Evolutionary conservation across 495 filamentous ascomycete species (phyloP), one percentile per base, ranked within the genome.

Genomic region (Apiosordaria backusii): DNA sequence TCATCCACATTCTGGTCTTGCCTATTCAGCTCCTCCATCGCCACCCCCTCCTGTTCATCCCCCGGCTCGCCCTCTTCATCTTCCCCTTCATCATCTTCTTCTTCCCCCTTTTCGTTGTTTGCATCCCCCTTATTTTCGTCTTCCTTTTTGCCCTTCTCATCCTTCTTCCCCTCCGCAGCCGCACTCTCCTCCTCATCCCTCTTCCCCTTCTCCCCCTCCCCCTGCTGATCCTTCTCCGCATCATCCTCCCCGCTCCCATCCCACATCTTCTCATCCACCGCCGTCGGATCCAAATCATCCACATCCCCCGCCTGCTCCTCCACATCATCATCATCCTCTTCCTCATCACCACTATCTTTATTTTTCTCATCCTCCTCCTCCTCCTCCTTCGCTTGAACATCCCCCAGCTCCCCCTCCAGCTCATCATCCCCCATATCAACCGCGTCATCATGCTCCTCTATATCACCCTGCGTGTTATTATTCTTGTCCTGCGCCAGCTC

Each of bases 181-280:
- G 85, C 79, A 64, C 89, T 85, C 68, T 90, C 82, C 62, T 92
- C 86, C 19, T 88, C 81, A 60, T 87, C 82, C 62, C 83, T 75
- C 65, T 85, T 82, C 19, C 90, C 89, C 70, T 88, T 87, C 10
- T 83, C 80, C 68, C 89, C 81, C 67, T 92, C 84, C n/a, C 87
- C 90, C 68, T 92, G 83, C 60, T 92, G 90, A 57, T 97, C 91
- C 70, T 94, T 93, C 62, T 92, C 88, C 27, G 89, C 81, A 16
- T 89, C 81, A 18, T 92, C 89, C 60, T 92, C 89, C 19, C 84
- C 86, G 54, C 85, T 86, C 9, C 90, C 93, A 77, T 98, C 92
- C 95, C 95, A 99, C 81, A 97, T 89, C 80, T 97, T 98, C 78
- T 99, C 95, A 75, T 99, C 95, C 1, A 99, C 89, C 18, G 93